Conservation (phyloP, 2,329 filamentous ascomycete species). For the Dactylonectria estremocensis region DNA sequence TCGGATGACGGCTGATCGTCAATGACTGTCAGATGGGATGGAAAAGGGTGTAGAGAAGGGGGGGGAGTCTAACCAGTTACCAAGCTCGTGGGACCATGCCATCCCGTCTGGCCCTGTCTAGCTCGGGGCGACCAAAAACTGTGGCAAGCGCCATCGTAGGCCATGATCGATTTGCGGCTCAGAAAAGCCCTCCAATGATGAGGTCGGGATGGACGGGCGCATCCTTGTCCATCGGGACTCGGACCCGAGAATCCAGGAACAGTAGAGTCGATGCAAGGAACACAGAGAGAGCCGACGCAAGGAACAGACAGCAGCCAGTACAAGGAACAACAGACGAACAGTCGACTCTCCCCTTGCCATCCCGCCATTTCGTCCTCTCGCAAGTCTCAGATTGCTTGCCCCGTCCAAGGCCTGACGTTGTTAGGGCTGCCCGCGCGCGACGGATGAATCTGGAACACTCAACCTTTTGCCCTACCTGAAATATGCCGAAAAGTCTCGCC, state of each 20-base stretch:
- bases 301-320: too few species aligned
- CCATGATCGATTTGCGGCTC: conserved; percentile 5
- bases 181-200: conserved; percentile 38
- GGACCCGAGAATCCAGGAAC: conserved; percentile 24
- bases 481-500: conserved; percentile 11
- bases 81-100: background rate
- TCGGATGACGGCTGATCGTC: conserved; percentile 10
- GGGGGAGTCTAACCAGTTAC: too few species aligned
- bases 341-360: conserved; percentile 26
- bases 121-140: background rate
- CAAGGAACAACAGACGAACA: too few species aligned
- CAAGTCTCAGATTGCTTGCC: conserved; percentile 16
- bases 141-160: background rate
- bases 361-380: conserved; percentile 22
- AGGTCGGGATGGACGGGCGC: background rate
- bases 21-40: background rate
- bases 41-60: too few species aligned
- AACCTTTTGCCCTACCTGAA: background rate
- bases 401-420: conserved; percentile 1
- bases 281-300: too few species aligned
- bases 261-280: background rate
- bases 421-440: background rate
- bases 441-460: conserved; percentile 26
- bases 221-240: background rate
- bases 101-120: background rate